These are phyloP conservation scores for Lyophyllum decastes DNA, from an alignment of 768 basidiomycete genomes.

Conservation along the genomic window DNA sequence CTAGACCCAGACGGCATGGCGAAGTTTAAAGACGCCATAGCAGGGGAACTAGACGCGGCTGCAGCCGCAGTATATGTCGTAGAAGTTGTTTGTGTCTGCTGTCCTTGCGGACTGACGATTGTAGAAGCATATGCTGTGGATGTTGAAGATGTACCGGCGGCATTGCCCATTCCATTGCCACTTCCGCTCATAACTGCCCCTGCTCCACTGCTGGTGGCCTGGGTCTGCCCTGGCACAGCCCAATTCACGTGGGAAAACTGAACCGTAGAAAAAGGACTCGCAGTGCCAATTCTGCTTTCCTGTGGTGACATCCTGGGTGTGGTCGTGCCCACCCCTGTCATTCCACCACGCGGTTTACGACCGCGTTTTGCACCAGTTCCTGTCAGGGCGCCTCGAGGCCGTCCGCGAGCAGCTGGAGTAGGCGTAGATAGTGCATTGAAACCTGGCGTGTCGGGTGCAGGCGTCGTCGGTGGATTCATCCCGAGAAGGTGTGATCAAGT, in stretches of 20 bases:
- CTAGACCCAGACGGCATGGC: conserved; percentile 7
- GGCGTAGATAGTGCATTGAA: conserved; percentile 4
- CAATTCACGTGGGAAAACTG: conserved; percentile 11
- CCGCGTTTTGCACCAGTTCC: conserved; percentile 46
- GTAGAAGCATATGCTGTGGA: conserved; percentile 2
- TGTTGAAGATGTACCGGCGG: neutral
- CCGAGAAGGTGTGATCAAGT: too few relatives aligned
- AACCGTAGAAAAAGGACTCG: neutral
- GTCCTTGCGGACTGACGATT: neutral
- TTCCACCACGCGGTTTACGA: conserved; percentile 45
- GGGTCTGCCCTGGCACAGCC: conserved; percentile 4
- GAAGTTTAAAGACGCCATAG: neutral
- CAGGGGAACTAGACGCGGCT: neutral
- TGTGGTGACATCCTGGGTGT: conserved; percentile 4
- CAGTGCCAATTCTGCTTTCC: neutral
- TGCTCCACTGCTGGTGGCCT: neutral
- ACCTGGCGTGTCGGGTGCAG: neutral
- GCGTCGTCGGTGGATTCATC: conserved; percentile 16
- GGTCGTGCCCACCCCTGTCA: conserved; percentile 15
- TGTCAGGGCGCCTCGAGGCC: conserved; percentile 27
- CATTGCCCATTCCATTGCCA: neutral
- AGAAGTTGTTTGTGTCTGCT: conserved; percentile 6
- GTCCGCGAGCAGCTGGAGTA: conserved; percentile 25
- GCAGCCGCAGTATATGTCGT: conserved; percentile 5
- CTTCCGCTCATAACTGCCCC: neutral